These are phyloP conservation scores for Starmerella sirachaensis DNA, from an alignment of 805 yeast genomes.

Conservation along the genomic window DNA sequence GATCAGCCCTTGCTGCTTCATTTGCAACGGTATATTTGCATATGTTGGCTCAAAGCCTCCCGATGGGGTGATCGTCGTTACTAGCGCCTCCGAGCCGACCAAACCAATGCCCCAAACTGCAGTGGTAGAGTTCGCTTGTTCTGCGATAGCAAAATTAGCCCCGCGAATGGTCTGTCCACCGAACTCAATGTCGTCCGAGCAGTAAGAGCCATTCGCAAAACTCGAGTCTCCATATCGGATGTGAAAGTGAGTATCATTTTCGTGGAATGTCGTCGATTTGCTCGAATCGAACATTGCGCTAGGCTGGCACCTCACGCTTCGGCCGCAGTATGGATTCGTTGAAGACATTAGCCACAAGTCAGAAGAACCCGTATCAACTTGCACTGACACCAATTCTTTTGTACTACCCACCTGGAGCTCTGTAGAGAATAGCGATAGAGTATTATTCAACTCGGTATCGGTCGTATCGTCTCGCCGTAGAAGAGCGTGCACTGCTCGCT, in stretches of 20 bases:
- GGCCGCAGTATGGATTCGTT: conserved; percentile 34
- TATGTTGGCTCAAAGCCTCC: conserved; percentile 22
- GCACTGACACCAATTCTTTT: conserved; percentile 39
- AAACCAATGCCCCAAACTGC: conserved; percentile 39
- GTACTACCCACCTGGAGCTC: conserved; percentile 43
- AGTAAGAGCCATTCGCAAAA: conserved; percentile 47
- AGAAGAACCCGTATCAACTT: conserved; percentile 66
- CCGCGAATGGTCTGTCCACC: conserved; percentile 39
- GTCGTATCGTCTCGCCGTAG: conserved; percentile 19
- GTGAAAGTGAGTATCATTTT: conserved; percentile 18
- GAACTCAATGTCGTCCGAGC: conserved; percentile 46
- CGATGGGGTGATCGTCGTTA: conserved; percentile 20
- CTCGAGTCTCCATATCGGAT: conserved; percentile 35
- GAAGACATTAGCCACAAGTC: conserved; percentile 54
- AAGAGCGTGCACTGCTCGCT: too few species aligned
- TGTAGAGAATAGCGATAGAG: conserved; percentile 24
- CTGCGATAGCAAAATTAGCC: conserved; percentile 65
- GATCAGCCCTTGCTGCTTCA: conserved; percentile 34
- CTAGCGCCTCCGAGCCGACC: conserved; percentile 27
- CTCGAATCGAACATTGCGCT: conserved; percentile 22
- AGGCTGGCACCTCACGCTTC: conserved; percentile 19
- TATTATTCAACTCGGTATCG: conserved; percentile 19
- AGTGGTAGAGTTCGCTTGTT: conserved; percentile 46
- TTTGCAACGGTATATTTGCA: conserved; percentile 27
- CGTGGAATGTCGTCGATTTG: conserved; percentile 20